Evolutionary conservation across 2,329 filamentous ascomycete species (phyloP).

Genomic region (Pestalotiopsis sp.): DNA sequence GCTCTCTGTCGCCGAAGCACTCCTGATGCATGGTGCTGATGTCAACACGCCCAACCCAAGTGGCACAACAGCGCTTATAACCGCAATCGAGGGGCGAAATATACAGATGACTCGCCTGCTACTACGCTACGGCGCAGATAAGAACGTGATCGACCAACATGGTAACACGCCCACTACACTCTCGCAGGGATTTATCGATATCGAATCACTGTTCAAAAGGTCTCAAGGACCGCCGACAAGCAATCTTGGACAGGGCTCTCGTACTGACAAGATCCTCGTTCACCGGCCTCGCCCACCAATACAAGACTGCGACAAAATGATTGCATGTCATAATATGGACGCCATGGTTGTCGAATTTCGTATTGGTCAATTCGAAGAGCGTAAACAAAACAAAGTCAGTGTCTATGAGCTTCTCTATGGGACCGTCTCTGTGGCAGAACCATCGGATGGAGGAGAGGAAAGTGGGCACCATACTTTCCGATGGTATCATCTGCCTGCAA

Average conservation of each 20-base stretch:
- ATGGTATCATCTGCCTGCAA: background rate
- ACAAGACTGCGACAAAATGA: background rate
- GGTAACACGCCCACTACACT: background rate
- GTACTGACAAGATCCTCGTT: background rate
- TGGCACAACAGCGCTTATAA: background rate
- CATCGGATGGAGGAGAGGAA: no score
- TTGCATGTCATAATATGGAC: background rate
- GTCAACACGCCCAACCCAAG: background rate
- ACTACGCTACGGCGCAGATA: background rate
- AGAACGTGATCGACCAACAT: accelerated
- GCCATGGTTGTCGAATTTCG: background rate
- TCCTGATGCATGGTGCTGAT: background rate
- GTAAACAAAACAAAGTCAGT: background rate
- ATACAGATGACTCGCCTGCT: background rate
- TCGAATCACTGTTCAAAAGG: background rate
- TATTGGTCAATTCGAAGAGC: background rate
- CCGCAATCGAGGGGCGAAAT: background rate
- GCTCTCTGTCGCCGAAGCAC: background rate
- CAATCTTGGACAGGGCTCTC: background rate
- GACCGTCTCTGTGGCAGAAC: background rate
- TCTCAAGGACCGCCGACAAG: background rate
- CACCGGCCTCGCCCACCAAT: background rate
- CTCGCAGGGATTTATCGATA: background rate
- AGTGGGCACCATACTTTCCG: background rate
- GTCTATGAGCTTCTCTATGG: background rate